These are phyloP conservation scores for Nannizzia gypsea DNA, from an alignment of 2,329 filamentous ascomycete genomes.

Conservation along the genomic window DNA sequence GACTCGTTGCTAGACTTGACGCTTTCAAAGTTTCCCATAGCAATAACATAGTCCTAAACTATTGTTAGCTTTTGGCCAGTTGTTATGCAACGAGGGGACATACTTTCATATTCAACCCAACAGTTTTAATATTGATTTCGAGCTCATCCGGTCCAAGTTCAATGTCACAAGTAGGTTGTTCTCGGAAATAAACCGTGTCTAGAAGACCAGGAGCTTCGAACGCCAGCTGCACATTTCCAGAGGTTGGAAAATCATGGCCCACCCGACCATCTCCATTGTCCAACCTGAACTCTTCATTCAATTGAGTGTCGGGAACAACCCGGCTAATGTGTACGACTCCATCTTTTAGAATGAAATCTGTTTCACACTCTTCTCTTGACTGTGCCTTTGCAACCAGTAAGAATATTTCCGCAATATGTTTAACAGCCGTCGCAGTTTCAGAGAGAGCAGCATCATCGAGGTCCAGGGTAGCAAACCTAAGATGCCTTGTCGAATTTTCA, in stretches of 20 bases:
- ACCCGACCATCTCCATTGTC: not conserved
- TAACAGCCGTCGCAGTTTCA: not conserved
- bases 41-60: not conserved
- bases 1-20: constrained; percentile 9
- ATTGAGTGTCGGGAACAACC: not conserved
- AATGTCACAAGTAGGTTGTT: not conserved
- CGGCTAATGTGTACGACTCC: not conserved
- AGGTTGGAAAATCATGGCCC: not conserved
- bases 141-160: not conserved
- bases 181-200: not conserved
- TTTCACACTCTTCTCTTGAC: not conserved
- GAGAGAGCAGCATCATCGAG: not conserved
- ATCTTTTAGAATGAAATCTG: not conserved
- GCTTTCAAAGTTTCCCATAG: not conserved
- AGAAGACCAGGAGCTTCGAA: not conserved
- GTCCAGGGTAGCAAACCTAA: not conserved
- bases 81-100: not conserved
- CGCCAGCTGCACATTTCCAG: not conserved
- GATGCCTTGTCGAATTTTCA: not conserved
- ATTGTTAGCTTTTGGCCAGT: not conserved
- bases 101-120: not conserved
- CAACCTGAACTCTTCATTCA: not conserved
- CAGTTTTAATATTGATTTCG: not conserved
- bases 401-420: not conserved
- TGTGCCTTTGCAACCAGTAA: not conserved